Base-by-base conservation (phyloP, 352 stramenopile genomes). In the Aphanomyces invadans region DNA sequence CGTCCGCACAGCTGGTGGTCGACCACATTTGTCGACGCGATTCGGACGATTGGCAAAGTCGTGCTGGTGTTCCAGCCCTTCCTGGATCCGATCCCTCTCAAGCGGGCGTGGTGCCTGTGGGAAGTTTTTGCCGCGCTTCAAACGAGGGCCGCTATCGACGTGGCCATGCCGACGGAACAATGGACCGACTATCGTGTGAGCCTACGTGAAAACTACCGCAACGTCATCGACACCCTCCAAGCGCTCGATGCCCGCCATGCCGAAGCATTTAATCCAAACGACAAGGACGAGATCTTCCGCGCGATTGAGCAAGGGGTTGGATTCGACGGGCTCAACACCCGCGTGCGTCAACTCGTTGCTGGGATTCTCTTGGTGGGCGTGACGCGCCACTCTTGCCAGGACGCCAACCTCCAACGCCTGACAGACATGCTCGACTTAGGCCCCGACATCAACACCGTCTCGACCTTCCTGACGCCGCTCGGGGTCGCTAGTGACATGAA, bases 121-220 rank as follows among this genome's bases (percentile, higher is more conserved):
- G 62, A 69, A 51, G 55, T 69, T 49, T 65, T 44, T 31, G 21
- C 49, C 7, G 29, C 62, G 3, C 49, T 69, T 49, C 31, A 65
- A 46, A 46, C 51, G 0, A 29, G 28, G 1, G 62, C 62, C 12
- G n/a, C 12, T 15, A 38, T 69, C 0, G n/a, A 28, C 1, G 19
- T 69, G 52, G 62, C 56, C n/a, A 65, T 69, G 56, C 56, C 62
- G 15, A 69, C 51, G n/a, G 56, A 65, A 17, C 62, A 69, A 46
- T 66, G 59, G 59, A 66, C 59, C 3, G 12, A 11, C 23, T 66
- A 62, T 39, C 59, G 59, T 29, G 59, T 66, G 4, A 62, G 44
- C 10, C 44, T 66, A 17, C 59, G 59, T 29, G 38, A 66, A 44
- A 23, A 66, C 46, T 60, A 60, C 46, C 59, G 36, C 28, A 39